Percentiles rank a stretch among this genome's conserved stretches.
These are phyloP conservation scores for Pontederia crassipes DNA, from an alignment of 176 grass and related monocot genomes.

Conservation along the genomic window DNA sequence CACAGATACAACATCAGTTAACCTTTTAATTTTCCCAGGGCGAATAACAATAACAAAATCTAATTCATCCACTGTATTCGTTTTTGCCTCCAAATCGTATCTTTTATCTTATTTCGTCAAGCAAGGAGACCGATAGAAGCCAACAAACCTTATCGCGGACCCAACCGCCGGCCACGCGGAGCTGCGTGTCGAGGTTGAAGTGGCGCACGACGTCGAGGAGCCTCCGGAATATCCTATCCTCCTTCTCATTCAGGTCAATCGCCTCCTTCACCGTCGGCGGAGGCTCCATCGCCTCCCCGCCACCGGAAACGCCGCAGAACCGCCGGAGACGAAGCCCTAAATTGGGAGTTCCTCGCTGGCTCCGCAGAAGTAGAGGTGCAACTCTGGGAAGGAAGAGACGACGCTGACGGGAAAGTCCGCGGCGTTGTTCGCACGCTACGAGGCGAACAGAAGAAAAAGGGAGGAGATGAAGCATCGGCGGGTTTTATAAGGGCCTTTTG, in stretches of 20 bases:
- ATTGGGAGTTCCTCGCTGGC: not conserved
- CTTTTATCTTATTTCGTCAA: not conserved
- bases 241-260: conserved; percentile 64
- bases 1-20: too few species aligned
- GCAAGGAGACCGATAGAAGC: not conserved
- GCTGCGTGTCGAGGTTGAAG: conserved; percentile 47
- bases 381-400: not conserved
- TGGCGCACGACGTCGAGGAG: conserved; percentile 65
- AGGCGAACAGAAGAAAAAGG: not conserved
- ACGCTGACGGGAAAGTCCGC: not conserved
- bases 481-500: too few species aligned
- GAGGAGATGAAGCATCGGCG: too few species aligned
- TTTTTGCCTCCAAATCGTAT: not conserved
- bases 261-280: conserved; percentile 34
- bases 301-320: conserved; percentile 8
- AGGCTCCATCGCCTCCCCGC: conserved; percentile 8
- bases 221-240: conserved; percentile 57
- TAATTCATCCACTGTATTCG: not conserved
- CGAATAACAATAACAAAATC: too few species aligned
- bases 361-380: not conserved
- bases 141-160: conserved; percentile 36
- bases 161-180: conserved; percentile 42
- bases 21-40: too few species aligned
- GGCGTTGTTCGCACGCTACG: not conserved
- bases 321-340: conserved; percentile 8